Conservation (phyloP, 2,329 filamentous ascomycete species). For the Fusarium guadeloupense region DNA sequence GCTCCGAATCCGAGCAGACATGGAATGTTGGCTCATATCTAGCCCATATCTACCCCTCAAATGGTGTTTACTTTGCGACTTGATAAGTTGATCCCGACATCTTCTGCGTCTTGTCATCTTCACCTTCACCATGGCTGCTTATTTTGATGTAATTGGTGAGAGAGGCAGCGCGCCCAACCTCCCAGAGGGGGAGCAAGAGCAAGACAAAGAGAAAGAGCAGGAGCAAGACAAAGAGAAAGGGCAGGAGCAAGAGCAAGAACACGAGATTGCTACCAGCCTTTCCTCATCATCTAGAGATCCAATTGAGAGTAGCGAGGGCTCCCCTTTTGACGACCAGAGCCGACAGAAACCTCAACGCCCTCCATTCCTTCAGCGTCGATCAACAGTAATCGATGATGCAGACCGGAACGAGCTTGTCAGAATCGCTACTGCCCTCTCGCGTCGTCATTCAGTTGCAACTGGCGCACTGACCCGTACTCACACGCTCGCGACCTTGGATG, state of each 20-base stretch:
- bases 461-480: constrained; percentile 17
- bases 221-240: neutral
- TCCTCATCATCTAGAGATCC: neutral
- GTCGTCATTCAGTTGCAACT: constrained; percentile 43
- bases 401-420: constrained; percentile 51
- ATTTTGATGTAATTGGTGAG: neutral
- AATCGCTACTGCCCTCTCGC: constrained; percentile 53
- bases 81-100: too few relatives aligned
- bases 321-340: neutral
- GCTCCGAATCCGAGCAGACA: too few relatives aligned
- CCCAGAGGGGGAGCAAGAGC: neutral
- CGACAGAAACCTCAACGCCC: neutral
- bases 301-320: neutral
- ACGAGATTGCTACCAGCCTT: neutral
- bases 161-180: neutral
- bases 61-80: too few relatives aligned
- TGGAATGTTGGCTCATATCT: too few relatives aligned
- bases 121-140: neutral
- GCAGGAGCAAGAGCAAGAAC: neutral
- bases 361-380: neutral
- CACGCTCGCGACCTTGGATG: constrained; percentile 36
- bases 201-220: too few relatives aligned
- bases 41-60: too few relatives aligned
- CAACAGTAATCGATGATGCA: constrained; percentile 44
- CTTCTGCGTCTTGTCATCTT: too few relatives aligned